Conservation (phyloP, 83 land plant species). For the Thuja plicata region DNA sequence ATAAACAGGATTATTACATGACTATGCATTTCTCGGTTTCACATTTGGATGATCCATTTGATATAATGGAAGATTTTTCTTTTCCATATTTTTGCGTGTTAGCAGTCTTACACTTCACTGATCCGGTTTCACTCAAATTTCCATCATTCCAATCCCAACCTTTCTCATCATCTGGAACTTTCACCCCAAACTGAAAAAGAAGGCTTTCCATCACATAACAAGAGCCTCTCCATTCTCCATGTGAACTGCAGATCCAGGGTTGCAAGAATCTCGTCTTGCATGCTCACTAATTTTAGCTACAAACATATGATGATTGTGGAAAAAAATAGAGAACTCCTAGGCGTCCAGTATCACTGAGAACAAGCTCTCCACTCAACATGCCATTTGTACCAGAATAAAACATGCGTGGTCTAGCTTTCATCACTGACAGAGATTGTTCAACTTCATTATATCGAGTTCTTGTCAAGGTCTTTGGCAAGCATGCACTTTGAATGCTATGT, state of each 20-base stretch:
- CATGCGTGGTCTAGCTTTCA: conserved; percentile 44
- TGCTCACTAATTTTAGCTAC: no score
- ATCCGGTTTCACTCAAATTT: no score
- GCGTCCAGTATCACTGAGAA: conserved; percentile 52
- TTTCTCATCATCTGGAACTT: conserved; percentile 62
- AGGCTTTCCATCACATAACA: conserved; percentile 60
- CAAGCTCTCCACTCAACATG: conserved; percentile 50
- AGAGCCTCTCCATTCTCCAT: no score
- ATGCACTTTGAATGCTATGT: not conserved
- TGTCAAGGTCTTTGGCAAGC: not conserved
- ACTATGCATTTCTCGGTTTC: conserved; percentile 23
- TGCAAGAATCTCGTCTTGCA: no score
- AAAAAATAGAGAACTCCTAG: conserved; percentile 68
- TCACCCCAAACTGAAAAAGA: conserved; percentile 62
- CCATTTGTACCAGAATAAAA: conserved; percentile 34
- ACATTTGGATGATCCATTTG: conserved; percentile 20
- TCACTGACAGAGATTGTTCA: no score
- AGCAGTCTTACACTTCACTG: no score
- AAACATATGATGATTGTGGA: no score
- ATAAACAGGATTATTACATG: no score
- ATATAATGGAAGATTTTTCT: no score
- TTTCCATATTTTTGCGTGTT: no score
- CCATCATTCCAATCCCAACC: no score
- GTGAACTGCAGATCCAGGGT: no score
- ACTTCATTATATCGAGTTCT: conserved; percentile 15